Conservation (phyloP, 2,329 filamentous ascomycete species). For the Paraconiothyrium brasiliense region DNA sequence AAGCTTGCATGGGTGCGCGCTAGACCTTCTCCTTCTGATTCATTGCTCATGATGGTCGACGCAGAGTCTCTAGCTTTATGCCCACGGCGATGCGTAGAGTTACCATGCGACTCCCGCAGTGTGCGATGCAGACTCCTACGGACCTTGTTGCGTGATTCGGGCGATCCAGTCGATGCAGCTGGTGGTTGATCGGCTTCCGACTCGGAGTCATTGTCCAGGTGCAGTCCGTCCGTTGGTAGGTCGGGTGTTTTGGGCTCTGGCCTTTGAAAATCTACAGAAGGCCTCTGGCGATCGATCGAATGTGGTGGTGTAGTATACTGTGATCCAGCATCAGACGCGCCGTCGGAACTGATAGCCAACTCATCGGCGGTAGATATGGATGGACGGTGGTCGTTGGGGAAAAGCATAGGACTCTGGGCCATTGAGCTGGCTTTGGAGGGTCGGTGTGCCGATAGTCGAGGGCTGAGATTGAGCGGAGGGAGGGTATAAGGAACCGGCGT, state of each 20-base stretch:
- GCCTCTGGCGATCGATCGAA: slow-evolving; percentile 31
- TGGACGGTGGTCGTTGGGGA: slow-evolving; percentile 41
- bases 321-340: slow-evolving; percentile 41
- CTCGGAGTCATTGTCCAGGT: slow-evolving; percentile 37
- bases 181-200: slow-evolving; percentile 41
- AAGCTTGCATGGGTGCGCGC: slow-evolving; percentile 86
- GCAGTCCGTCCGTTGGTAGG: slow-evolving; percentile 33
- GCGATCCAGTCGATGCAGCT: slow-evolving; percentile 45
- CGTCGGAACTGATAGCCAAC: slow-evolving; percentile 39
- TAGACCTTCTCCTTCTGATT: slow-evolving; percentile 71
- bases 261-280: slow-evolving; percentile 32
- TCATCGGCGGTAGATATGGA: slow-evolving; percentile 47
- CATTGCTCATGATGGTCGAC: slow-evolving; percentile 64
- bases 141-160: slow-evolving; percentile 71
- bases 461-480: slow-evolving; percentile 46
- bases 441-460: slow-evolving; percentile 41
- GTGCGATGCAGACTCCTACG: slow-evolving; percentile 90
- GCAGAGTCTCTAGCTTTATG: slow-evolving; percentile 79
- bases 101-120: slow-evolving; percentile 77
- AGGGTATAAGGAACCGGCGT: slow-evolving; percentile 40
- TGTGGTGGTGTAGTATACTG: slow-evolving; percentile 45
- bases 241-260: slow-evolving; percentile 38
- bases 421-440: slow-evolving; percentile 46
- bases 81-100: slow-evolving; percentile 73
- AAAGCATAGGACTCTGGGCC: slow-evolving; percentile 45